Base-by-base conservation (phyloP, 2,329 filamentous ascomycete species). In the Cordyceps farinosa region DNA sequence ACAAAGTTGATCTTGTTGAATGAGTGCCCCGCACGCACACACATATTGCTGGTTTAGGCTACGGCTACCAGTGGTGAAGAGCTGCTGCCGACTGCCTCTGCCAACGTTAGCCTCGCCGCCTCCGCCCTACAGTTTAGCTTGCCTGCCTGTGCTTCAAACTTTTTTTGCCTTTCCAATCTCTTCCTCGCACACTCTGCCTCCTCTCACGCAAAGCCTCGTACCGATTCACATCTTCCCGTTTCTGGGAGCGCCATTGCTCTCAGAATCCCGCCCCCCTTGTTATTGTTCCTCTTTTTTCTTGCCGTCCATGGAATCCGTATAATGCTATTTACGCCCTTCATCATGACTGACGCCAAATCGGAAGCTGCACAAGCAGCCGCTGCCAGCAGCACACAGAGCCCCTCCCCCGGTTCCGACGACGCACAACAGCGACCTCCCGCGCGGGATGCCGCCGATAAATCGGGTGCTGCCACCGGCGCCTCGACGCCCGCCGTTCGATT, bases 401-500 rank as follows among this genome's bases (percentile, higher is more conserved):
- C 29, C 40, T n/a, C 56, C 47, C 11, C 48, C 51, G 42, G 54
- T 66, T 42, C 64, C 52, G 56, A 61, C 62, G 59, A 36, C 32
- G 59, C 64, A 71, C 67, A 70, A 70, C 68, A 63, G 59, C 60
- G 30, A n/a, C 6, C 15, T 11, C 11, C 52, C 27, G 34, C 61
- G 38, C 60, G 45, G 13, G 52, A 62, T 50, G 55, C 59, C 45
- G 60, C 42, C 64, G 61, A 65, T 10, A 56, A 61, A 61, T 55
- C 59, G 68, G 68, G 64, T 66, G 66, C 68, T 71, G 65, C 66
- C 40, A 63, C 75, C 64, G 71, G 47, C 7, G 17, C 47, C 38
- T 61, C 58, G 13, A 61, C 72, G 62, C 79, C 80, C 63, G 80
- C 84, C 64, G 90, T 92, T 61, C 88, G 89, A 64, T 93, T 92